Evolutionary conservation across 73 alveolate species (phyloP), one percentile per base, ranked within the genome.

Genomic region (Stentor coeruleus): DNA sequence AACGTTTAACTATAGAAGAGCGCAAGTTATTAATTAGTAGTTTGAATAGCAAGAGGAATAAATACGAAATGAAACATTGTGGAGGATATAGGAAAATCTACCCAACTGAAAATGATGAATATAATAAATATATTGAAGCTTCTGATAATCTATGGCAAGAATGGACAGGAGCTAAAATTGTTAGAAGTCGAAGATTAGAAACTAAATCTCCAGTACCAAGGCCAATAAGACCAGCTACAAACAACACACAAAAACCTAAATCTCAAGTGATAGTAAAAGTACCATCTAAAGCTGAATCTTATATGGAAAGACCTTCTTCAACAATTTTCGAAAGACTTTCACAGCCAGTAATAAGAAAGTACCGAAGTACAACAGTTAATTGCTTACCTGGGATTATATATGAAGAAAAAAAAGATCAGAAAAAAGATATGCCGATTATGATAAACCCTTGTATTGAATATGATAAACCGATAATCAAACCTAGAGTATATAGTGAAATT

Each of bases 141-240:
- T 81, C 87, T 31, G 49, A 58, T 28, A 28, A 81, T 72, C 33
- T 81, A 31, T 81, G 87, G 82, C 42, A 58, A 20, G 81, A 58
- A 75, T 75, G 83, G 84, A 40, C 83, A n/a, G 83, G 83, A 1
- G 58, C 72, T 0, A 75, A 37, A 39, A 40, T 36, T 75, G 58
- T 14, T 38, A 75, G 83, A 75, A 35, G 20, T 0, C 14, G 66
- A 39, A 75, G 58, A 75, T 37, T 28, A 66, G 79, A 66, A 33
- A 33, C n/a, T 66, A 66, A 66, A 33, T 20, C 37, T 33, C 79
- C 79, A 26, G 40, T 31, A 0, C n/a, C 33, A 40, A 66, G 33
- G 14, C n/a, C 36, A 2, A 14, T 33, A 26, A 26, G 49, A 14
- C n/a, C n/a, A 66, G 11, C 79, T 31, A 37, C 11, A 26, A 20